Evolutionary conservation across 805 yeast species (phyloP).

Genomic region (Cyberlindnera amylophila): DNA sequence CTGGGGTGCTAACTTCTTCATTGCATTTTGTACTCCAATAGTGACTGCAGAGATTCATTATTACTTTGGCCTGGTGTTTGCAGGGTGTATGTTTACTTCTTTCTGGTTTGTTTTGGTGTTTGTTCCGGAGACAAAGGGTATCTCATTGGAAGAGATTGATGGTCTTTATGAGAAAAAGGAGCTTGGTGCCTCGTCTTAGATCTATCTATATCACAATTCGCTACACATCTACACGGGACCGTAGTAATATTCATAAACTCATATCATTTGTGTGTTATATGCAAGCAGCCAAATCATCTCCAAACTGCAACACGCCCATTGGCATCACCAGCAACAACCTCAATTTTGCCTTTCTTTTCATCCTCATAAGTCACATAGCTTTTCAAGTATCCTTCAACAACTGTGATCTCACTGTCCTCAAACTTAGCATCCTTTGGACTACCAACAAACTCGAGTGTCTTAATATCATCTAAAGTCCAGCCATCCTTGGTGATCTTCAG

Average conservation of each 20-base stretch:
- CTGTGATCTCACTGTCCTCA: slow-evolving; percentile 25
- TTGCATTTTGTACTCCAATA: slow-evolving; percentile 60
- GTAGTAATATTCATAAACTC: no score
- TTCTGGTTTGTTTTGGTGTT: slow-evolving; percentile 48
- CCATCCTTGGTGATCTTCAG: slow-evolving; percentile 21
- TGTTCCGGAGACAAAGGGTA: slow-evolving; percentile 76
- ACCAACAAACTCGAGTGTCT: slow-evolving; percentile 24
- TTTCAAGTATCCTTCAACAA: slow-evolving; percentile 33
- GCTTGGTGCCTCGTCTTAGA: neutral
- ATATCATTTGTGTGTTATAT: no score
- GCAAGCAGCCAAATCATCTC: slow-evolving; percentile 28
- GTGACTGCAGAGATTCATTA: slow-evolving; percentile 54
- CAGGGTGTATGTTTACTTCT: slow-evolving; percentile 42
- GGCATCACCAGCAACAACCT: slow-evolving; percentile 51
- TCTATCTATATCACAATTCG: no score
- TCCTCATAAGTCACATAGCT: slow-evolving; percentile 34
- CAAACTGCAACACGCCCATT: slow-evolving; percentile 49
- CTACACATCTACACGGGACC: no score
- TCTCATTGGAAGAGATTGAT: slow-evolving; percentile 76
- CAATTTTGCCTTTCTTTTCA: slow-evolving; percentile 34
- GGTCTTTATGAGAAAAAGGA: slow-evolving; percentile 42
- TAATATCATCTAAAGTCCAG: slow-evolving; percentile 27
- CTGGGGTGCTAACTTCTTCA: slow-evolving; percentile 47
- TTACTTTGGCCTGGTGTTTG: slow-evolving; percentile 53
- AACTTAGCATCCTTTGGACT: slow-evolving; percentile 14